Evolutionary conservation across 2,329 filamentous ascomycete genomes (phyloP), one percentile per base, ranked within the genome.

Genomic region (Fusarium sp.): DNA sequence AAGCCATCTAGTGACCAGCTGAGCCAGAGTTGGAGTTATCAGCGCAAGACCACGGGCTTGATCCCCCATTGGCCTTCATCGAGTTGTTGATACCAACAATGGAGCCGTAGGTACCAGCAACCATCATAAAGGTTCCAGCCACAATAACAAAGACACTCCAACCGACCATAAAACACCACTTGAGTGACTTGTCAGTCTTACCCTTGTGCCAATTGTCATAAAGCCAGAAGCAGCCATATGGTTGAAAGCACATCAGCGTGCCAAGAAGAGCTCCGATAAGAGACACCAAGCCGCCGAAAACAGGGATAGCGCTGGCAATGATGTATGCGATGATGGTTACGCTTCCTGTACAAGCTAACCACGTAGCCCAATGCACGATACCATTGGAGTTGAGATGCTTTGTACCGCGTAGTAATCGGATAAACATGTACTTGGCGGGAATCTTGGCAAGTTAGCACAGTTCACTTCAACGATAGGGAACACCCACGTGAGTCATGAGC

Each of bases 51-150:
- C 82, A 85, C 0, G 82, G 82, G 2, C 75, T 73, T 5, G 82
- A 81, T 0, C 81, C 82, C 3, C 79, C 80, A 7, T 74, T 74
- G 8, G 68, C 67, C n/a, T 76, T 74, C 60, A 85, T 83, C 2
- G 76, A 75, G 11, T 81, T 76, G 12, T 73, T 80, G 38, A 76
- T 75, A 7, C 73, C 78, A 12, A 83, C 75, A 10, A 86, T 74
- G 0, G 83, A 83, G 1, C 83, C 84, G 53, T 85, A 86, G 0
- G 84, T 85, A 2, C 84, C 84, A 7, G 78, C 81, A 49, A 85
- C 72, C 78, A 82, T 85, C 13, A 85, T 67, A 63, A 86, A 86
- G 0, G 72, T 72, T 9, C 76, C 76, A 5, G 65, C 56, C 2
- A 60, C 18, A 3, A 74, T 70, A 10, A 74, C 50, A 50, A 74